Conservation (phyloP, 2,329 filamentous ascomycete genomes). For the Emergomyces africanus region DNA sequence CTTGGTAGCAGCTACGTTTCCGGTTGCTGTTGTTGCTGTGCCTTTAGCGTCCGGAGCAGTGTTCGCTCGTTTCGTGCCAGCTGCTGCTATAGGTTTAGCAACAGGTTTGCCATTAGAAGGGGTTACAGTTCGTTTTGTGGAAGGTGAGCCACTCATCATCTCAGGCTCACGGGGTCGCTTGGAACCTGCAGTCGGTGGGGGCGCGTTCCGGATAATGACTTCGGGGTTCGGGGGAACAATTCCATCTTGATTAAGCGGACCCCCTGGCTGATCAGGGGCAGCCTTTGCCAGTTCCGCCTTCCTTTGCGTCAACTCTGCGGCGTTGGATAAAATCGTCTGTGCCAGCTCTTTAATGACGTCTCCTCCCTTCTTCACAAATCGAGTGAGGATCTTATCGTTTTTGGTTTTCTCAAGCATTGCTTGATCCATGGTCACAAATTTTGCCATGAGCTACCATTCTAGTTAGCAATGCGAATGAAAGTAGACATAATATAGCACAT, state of each 20-base stretch:
- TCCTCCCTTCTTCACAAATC: conserved; percentile 46
- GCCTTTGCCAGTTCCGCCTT: conserved; percentile 27
- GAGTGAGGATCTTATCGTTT: conserved; percentile 43
- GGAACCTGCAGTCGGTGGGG: conserved; percentile 18
- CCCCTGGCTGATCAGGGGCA: conserved; percentile 10
- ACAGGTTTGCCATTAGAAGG: conserved; percentile 22
- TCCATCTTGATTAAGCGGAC: not conserved
- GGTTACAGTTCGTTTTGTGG: conserved; percentile 27
- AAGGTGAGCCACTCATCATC: conserved; percentile 19
- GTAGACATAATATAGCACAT: not conserved
- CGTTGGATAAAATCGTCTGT: conserved; percentile 41
- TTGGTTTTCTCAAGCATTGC: conserved; percentile 48
- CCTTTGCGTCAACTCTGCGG: conserved; percentile 31
- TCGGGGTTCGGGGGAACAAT: conserved; percentile 1
- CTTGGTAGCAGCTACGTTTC: conserved; percentile 16
- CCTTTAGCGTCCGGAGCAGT: conserved; percentile 21
- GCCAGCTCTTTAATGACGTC: conserved; percentile 43
- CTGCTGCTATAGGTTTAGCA: conserved; percentile 14
- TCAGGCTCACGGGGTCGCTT: conserved; percentile 31
- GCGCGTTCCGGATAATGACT: conserved; percentile 5
- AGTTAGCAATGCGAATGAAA: conserved; percentile 13
- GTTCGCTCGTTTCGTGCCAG: conserved; percentile 18
- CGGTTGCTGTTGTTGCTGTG: conserved; percentile 13
- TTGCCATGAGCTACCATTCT: conserved; percentile 35
- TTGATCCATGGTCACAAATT: conserved; percentile 45